These are phyloP conservation scores for Marsdenia floribunda DNA, from an alignment of 257 asterid species.

Conservation along the genomic window DNA sequence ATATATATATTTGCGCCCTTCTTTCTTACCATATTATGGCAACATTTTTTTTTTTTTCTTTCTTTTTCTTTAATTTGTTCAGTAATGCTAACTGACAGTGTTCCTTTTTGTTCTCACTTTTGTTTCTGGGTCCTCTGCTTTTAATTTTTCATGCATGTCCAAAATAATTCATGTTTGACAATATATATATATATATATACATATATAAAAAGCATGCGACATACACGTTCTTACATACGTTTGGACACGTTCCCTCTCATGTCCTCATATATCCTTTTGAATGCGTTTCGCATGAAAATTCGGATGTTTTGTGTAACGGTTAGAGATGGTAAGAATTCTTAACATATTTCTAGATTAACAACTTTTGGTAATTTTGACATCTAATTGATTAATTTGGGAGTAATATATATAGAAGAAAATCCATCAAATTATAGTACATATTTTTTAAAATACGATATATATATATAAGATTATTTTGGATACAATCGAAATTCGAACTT, in stretches of 20 bases:
- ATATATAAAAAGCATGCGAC: background rate
- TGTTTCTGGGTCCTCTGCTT: background rate
- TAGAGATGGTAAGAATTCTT: too few relatives aligned
- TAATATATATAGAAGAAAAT: too few relatives aligned
- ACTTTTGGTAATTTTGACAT: too few relatives aligned
- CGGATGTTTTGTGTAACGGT: too few relatives aligned
- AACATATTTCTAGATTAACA: too few relatives aligned
- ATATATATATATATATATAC: background rate
- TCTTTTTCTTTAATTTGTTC: background rate
- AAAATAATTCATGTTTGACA: background rate
- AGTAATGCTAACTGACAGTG: background rate
- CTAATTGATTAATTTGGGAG: too few relatives aligned
- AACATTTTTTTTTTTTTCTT: background rate
- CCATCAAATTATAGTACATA: too few relatives aligned
- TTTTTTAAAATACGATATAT: too few relatives aligned
- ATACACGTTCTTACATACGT: background rate
- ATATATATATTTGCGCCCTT: background rate
- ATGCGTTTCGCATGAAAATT: too few relatives aligned
- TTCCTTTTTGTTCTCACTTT: background rate
- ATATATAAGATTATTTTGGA: too few relatives aligned
- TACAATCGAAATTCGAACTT: too few relatives aligned
- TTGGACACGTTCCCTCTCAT: background rate
- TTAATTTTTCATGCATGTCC: background rate
- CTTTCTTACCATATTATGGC: background rate
- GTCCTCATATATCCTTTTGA: background rate